These are phyloP conservation scores for Yarrowia deformans DNA, from an alignment of 805 yeast species.

Conservation along the genomic window DNA sequence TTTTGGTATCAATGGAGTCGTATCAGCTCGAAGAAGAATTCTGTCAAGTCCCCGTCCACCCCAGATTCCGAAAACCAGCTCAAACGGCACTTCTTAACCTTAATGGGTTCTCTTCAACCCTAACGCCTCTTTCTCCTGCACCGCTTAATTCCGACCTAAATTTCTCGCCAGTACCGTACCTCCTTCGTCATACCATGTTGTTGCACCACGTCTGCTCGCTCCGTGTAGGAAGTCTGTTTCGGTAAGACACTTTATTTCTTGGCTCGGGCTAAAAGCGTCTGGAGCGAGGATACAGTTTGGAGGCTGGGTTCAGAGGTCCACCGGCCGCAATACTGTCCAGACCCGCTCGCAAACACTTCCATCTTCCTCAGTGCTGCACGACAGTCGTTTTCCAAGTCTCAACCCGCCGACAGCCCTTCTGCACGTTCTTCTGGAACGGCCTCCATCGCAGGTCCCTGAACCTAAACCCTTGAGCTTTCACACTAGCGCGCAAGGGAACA, in stretches of 20 bases:
- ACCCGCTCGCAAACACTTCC: background rate
- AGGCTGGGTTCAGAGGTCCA: background rate
- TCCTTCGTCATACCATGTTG: constrained; percentile 5
- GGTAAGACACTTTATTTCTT: constrained; percentile 17
- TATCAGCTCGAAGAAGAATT: background rate
- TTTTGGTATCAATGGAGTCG: constrained; percentile 15
- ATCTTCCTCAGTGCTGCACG: background rate
- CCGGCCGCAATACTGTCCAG: background rate
- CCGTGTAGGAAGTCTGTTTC: constrained; percentile 13
- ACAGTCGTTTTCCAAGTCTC: constrained; percentile 16
- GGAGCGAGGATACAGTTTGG: constrained; percentile 13
- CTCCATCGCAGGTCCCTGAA: constrained; percentile 9
- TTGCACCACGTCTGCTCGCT: constrained; percentile 11
- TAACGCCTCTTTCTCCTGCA: constrained; percentile 13
- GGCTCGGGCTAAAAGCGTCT: background rate
- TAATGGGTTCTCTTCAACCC: constrained; percentile 2
- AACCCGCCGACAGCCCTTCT: constrained; percentile 7
- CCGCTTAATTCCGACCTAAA: constrained; percentile 2
- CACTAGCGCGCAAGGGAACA: background rate
- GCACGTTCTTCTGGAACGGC: constrained; percentile 4
- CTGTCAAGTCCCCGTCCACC: background rate
- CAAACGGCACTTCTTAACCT: background rate
- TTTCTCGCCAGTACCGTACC: too few species aligned
- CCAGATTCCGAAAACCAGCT: background rate
- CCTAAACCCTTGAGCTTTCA: constrained; percentile 6